Base-by-base conservation (phyloP, 2,329 filamentous ascomycete genomes). In the Ceratocystis variospora region DNA sequence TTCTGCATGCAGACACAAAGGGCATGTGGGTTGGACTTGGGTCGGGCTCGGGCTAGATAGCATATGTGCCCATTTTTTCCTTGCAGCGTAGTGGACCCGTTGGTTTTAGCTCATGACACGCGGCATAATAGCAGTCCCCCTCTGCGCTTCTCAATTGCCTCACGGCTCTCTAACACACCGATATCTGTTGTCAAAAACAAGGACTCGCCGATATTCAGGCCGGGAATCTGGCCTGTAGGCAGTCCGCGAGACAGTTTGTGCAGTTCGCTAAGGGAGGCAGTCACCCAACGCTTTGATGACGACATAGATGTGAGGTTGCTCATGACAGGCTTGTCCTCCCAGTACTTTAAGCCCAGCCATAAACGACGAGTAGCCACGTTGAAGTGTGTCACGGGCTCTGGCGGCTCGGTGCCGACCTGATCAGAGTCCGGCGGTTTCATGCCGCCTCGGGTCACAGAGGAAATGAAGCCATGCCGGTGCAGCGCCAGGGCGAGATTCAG, bases 331-430 rank as follows among this genome's bases (percentile, higher is more conserved):
- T 86, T 80, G 73, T 88, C 88, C 71, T 91, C 85, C 83, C 84
- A 89, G 81, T 96, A 96, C 78, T 96, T 96, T 72, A 96, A 78
- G 0, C 90, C 90, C 12, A 96, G 77, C 92, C 92, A 96, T 70
- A 96, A 78, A 68, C 92, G 81, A 73, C 89, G 82, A 48, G 79
- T 81, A 3, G 90, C 83, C 46, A 90, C 83, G 76, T 95, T 96
- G 71, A 79, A 79, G 69, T 80, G 79, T 61, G 87, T 90, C 67
- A 89, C 80, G 15, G 78, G 79, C 69, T 83, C 82, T 12, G 84
- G 79, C 31, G 81, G 75, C 69, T 73, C 69, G 10, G 78, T 75
- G 50, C 76, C 70, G 70, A 83, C 75, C 25, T 77, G 72, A 22
- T 79, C 77, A 1, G 77, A 76, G 22, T 78, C 75, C 0, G 83